These are phyloP conservation scores for Nigrospora osmanthi DNA, from an alignment of 2,329 filamentous ascomycete genomes.

Conservation along the genomic window DNA sequence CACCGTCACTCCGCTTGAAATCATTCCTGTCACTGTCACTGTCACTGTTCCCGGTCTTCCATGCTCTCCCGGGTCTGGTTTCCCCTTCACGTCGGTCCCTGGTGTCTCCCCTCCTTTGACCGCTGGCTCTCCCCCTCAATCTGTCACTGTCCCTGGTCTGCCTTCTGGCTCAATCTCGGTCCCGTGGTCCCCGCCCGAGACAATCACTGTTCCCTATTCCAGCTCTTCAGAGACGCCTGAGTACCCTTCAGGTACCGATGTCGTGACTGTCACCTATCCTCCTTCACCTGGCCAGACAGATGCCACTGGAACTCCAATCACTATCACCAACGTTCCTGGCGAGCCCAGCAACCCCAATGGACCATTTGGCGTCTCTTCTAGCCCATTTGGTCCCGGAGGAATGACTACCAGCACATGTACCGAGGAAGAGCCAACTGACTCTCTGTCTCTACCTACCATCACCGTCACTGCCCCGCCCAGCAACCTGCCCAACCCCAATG, in stretches of 20 bases:
- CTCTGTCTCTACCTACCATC: neutral
- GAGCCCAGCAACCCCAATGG: neutral
- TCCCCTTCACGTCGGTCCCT: constrained; percentile 4
- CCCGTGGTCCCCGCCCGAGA: constrained; percentile 4
- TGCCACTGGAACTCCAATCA: neutral
- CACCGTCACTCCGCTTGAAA: constrained; percentile 30
- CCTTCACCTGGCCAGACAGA: constrained; percentile 1
- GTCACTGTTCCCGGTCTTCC: constrained; percentile 14
- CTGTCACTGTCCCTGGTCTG: constrained; percentile 8
- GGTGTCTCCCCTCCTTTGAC: constrained; percentile 8
- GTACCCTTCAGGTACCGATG: constrained; percentile 1
- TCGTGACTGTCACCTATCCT: constrained; percentile 5
- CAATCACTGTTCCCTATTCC: constrained; percentile 4
- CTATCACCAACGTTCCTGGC: constrained; percentile 3
- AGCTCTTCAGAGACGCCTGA: neutral
- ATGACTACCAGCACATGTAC: neutral
- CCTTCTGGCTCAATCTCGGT: constrained; percentile 10
- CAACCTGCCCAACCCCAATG: neutral
- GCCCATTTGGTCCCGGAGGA: constrained; percentile 1
- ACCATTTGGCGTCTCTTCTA: constrained; percentile 4
- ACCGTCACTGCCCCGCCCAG: neutral
- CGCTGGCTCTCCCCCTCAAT: constrained; percentile 9
- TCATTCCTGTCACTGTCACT: constrained; percentile 21
- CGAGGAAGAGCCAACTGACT: neutral
- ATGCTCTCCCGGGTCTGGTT: constrained; percentile 12